These are phyloP conservation scores for Murraya paniculata DNA, from an alignment of 345 rosid genomes.

Conservation along the genomic window DNA sequence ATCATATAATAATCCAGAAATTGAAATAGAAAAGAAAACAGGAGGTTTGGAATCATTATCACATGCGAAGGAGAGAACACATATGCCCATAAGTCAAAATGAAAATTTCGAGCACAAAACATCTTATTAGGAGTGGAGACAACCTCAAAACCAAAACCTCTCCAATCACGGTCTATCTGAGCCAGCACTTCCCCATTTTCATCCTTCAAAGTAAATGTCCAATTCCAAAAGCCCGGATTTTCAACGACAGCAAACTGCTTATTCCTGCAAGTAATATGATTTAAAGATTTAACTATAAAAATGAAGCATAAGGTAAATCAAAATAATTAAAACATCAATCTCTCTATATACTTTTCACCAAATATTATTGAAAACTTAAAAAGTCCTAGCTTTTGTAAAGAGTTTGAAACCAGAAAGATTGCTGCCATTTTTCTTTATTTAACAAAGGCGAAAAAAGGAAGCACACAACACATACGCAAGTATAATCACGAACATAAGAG, in stretches of 20 bases:
- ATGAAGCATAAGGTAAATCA: not conserved
- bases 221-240: constrained; percentile 96
- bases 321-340: too few species aligned
- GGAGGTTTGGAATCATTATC: not conserved
- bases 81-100: not conserved
- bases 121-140: not conserved
- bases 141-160: constrained; percentile 98
- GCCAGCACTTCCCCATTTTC: constrained; percentile 74
- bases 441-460: not conserved
- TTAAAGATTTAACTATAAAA: constrained; percentile 7
- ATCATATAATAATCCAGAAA: too few species aligned
- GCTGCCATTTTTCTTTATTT: not conserved
- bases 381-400: not conserved
- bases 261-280: constrained; percentile 44
- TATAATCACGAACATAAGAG: not conserved
- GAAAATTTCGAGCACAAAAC: not conserved
- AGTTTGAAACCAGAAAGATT: not conserved
- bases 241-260: constrained; percentile 89
- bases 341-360: not conserved
- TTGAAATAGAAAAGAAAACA: too few species aligned
- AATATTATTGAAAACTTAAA: not conserved
- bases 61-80: not conserved
- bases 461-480: not conserved
- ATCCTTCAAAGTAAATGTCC: constrained; percentile 95
- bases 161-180: constrained; percentile 92